Base-by-base conservation (phyloP, 2,329 filamentous ascomycete species). In the Colletotrichum nymphaeae region DNA sequence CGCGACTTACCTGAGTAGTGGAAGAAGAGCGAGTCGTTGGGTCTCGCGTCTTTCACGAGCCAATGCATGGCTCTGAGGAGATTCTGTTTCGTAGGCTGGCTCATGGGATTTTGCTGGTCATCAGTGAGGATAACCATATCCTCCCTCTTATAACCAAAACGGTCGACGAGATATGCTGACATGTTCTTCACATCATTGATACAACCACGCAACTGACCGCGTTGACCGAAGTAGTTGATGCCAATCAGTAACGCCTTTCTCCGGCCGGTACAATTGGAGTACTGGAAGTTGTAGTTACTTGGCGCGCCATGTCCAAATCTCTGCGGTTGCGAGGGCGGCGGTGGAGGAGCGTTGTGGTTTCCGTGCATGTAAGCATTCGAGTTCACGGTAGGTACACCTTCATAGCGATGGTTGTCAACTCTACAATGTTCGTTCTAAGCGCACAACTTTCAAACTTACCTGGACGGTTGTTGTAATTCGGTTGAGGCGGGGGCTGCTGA, bases 101-200 rank as follows among this genome's bases (percentile, higher is more conserved):
- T 97, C 94, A 98, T 97, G 30, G 95, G 94, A 78, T 98, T 98
- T 82, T 98, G 95, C 85, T 98, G 95, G 81, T 98, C 96, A 80
- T 98, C 96, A 52, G 96, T 98, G 81, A 98, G 88, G 75, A 97
- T 92, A 24, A 98, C 96, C 96, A 98, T 98, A 80, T 98, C 95
- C 83, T 98, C 96, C 72, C 95, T 88, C 84, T 95, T 95, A 83
- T 98, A 98, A 35, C 94, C 94, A 82, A 97, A 98, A 80, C 95
- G 92, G 82, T 95, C 91, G 75, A 94, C 94, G 72, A 98, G 87
- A 81, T 98, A 98, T 63, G 90, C 89, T 26, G 95, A 97, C 95
- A 98, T 97, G 86, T 98, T 98, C 84, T 95, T 94, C 56, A 98
- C 96, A 81, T 98, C 96, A 81, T 98, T 98, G 86, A 98, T 98